Evolutionary conservation across 2,329 filamentous ascomycete species (phyloP).

Genomic region (Coniella lustricola): DNA sequence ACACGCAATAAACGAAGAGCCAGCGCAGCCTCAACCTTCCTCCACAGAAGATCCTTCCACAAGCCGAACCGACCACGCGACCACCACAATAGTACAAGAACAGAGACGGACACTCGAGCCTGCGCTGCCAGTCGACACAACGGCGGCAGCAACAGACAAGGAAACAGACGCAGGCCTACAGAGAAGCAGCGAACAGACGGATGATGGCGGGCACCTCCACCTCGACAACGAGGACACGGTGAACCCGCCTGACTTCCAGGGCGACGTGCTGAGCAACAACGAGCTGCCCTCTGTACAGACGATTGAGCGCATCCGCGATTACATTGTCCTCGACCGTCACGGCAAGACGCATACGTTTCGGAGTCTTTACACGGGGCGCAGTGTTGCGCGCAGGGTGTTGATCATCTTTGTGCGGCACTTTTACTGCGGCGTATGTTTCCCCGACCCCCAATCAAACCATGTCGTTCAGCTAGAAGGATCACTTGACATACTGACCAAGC

Average conservation of each 20-base stretch:
- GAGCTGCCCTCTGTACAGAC: slow-evolving; percentile 43
- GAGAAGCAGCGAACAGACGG: slow-evolving; percentile 5
- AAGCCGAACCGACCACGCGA: neutral
- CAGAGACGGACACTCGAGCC: neutral
- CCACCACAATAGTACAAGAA: neutral
- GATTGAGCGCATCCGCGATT: slow-evolving; percentile 45
- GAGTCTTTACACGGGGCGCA: slow-evolving; percentile 52
- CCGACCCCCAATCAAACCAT: too few species aligned
- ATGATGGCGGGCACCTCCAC: slow-evolving; percentile 1
- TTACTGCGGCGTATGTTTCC: slow-evolving; percentile 69
- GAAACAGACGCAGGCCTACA: neutral
- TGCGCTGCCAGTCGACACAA: neutral
- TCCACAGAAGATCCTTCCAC: neutral
- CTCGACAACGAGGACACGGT: slow-evolving; percentile 16
- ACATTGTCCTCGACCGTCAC: slow-evolving; percentile 53
- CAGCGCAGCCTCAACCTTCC: neutral
- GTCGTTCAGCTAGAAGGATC: too few species aligned
- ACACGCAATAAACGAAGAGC: too few species aligned
- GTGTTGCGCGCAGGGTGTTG: slow-evolving; percentile 51
- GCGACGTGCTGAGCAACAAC: slow-evolving; percentile 48
- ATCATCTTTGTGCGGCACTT: slow-evolving; percentile 74
- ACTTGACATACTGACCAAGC: too few species aligned
- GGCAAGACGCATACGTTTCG: slow-evolving; percentile 56
- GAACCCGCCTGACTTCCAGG: slow-evolving; percentile 43
- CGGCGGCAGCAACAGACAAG: slow-evolving; percentile 9